phyloP scores from a whole-genome alignment of 2,329 filamentous ascomycete genomes.

The Alternaria novae-zelandiae region DNA sequence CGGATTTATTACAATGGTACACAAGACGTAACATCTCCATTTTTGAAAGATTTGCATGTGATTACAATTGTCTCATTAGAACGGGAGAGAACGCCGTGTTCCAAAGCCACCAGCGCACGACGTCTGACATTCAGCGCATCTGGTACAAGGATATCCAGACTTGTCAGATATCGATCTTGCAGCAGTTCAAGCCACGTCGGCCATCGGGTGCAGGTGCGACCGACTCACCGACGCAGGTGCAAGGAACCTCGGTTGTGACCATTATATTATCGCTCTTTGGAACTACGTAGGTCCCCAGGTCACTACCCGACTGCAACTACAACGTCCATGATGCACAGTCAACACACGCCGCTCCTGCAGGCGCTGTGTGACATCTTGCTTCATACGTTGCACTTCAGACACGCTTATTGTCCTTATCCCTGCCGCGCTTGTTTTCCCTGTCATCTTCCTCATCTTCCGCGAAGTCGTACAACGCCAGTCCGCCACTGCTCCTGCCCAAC shows the following conservation, averaged over 20 bases:
- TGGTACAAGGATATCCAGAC: not conserved
- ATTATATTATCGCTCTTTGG: not conserved
- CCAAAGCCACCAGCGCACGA: not conserved
- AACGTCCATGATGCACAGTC: not conserved
- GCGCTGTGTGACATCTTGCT: not conserved
- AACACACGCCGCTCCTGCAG: not conserved
- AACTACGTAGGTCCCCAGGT: not conserved
- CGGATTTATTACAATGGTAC: not conserved
- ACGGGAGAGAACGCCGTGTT: not conserved
- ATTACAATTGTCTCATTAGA: fast-evolving
- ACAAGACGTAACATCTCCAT: not conserved
- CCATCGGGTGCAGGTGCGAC: too few relatives aligned
- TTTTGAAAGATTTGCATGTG: not conserved
- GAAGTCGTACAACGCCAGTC: not conserved
- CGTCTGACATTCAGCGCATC: not conserved
- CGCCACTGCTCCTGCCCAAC: not conserved
- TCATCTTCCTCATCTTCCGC: not conserved
- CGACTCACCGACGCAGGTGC: too few relatives aligned
- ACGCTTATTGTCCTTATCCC: not conserved
- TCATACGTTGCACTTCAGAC: not conserved
- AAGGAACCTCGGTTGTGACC: too few relatives aligned
- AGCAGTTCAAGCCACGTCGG: constrained; percentile 7
- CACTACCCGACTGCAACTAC: not conserved
- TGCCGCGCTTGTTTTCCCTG: not conserved
- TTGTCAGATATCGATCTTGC: not conserved